Conservation (phyloP, 805 yeast genomes). For the Torulaspora maleeae region DNA sequence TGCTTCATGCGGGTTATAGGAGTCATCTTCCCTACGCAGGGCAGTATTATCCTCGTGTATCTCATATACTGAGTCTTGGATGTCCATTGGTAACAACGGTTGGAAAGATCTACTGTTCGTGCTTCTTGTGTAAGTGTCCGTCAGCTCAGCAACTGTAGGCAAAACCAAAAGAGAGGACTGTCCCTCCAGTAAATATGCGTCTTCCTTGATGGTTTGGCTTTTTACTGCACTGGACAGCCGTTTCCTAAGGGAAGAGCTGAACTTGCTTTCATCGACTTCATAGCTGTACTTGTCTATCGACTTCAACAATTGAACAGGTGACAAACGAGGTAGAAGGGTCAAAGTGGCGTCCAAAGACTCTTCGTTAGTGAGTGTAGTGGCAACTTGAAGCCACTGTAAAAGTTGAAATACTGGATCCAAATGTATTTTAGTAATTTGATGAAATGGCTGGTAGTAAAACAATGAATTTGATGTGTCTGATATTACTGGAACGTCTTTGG, state of each 20-base stretch:
- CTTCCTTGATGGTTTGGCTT: slow-evolving; percentile 11
- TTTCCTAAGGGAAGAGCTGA: slow-evolving; percentile 50
- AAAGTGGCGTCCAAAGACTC: slow-evolving; percentile 56
- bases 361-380: slow-evolving; percentile 63
- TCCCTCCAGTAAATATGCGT: slow-evolving; percentile 45
- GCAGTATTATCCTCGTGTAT: slow-evolving; percentile 44
- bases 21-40: slow-evolving; percentile 23
- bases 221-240: slow-evolving; percentile 23
- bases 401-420: slow-evolving; percentile 71
- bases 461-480: slow-evolving; percentile 39
- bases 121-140: slow-evolving; percentile 58
- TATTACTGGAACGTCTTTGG: slow-evolving; percentile 5
- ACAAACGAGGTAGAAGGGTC: slow-evolving; percentile 51
- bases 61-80: slow-evolving; percentile 69
- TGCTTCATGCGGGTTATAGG: slow-evolving; percentile 12
- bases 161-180: slow-evolving; percentile 51
- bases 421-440: slow-evolving; percentile 59
- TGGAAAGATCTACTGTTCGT: slow-evolving; percentile 51
- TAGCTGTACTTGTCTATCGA: slow-evolving; percentile 72
- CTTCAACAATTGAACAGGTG: slow-evolving; percentile 65
- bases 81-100: slow-evolving; percentile 66
- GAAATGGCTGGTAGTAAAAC: slow-evolving; percentile 62
- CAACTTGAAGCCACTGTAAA: slow-evolving; percentile 86
- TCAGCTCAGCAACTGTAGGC: slow-evolving; percentile 70
- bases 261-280: slow-evolving; percentile 72